Evolutionary conservation across 371 early-diverging fungal species (phyloP).

Genomic region (Dinochytrium kinnereticum): DNA sequence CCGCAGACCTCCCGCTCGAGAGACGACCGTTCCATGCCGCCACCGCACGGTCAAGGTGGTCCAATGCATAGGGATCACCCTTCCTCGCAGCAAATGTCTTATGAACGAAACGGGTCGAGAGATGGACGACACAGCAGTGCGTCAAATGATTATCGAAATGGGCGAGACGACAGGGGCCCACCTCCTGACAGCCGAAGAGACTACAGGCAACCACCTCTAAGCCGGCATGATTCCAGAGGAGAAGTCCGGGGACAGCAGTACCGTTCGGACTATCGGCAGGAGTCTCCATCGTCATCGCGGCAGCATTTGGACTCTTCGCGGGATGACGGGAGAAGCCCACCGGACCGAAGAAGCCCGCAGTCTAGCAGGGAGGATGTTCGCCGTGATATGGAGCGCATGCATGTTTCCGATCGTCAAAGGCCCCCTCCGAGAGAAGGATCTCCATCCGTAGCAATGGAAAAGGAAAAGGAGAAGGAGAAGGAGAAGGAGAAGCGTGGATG

Average conservation of each 20-base stretch:
- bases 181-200: not conserved
- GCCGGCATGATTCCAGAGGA: not conserved
- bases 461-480: not conserved
- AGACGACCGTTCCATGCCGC: not conserved
- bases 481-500: slow-evolving; percentile 12
- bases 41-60: not conserved
- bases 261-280: not conserved
- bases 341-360: not conserved
- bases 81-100: no score
- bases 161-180: not conserved
- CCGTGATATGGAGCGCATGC: not conserved
- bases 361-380: not conserved
- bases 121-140: no score
- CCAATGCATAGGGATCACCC: not conserved
- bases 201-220: not conserved
- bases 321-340: not conserved
- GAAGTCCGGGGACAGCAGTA: not conserved
- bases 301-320: not conserved
- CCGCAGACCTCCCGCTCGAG: not conserved
- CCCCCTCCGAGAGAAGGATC: not conserved
- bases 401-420: not conserved
- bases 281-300: not conserved
- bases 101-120: no score
- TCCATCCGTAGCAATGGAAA: not conserved
- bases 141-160: not conserved